Percentiles rank a stretch among this genome's conserved stretches.
Evolutionary conservation across 1,284 basidiomycete species (phyloP).

Genomic region (Ceratobasidium sp.): DNA sequence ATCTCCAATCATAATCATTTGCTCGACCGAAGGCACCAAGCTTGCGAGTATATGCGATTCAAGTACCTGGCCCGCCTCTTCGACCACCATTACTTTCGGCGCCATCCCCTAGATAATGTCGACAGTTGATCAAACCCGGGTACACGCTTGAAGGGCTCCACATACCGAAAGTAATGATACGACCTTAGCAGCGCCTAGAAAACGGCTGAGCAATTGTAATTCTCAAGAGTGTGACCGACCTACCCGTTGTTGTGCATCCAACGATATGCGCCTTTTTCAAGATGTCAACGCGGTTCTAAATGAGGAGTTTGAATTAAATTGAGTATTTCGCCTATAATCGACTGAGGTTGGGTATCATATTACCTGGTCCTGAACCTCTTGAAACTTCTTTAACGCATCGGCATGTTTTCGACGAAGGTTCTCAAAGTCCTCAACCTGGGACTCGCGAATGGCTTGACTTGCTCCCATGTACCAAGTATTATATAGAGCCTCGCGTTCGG

Average conservation of each 20-base stretch:
- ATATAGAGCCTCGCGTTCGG: slow-evolving; percentile 2
- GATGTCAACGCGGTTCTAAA: slow-evolving; percentile 41
- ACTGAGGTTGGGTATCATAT: not conserved
- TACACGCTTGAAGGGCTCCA: too few relatives aligned
- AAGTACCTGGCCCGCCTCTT: too few relatives aligned
- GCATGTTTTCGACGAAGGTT: slow-evolving; percentile 49
- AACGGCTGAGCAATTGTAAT: not conserved
- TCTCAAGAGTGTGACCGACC: not conserved
- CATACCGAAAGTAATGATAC: slow-evolving; percentile 42
- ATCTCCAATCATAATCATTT: slow-evolving; percentile 35
- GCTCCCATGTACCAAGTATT: slow-evolving; percentile 29
- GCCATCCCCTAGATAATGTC: slow-evolving; percentile 56
- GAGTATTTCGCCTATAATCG: too few relatives aligned
- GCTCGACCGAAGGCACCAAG: slow-evolving; percentile 30
- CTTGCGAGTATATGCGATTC: not conserved
- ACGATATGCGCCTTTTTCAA: slow-evolving; percentile 40
- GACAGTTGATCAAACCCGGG: too few relatives aligned
- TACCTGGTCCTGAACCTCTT: slow-evolving; percentile 52
- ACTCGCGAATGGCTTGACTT: slow-evolving; percentile 44
- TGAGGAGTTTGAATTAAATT: not conserved
- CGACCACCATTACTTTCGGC: slow-evolving; percentile 64
- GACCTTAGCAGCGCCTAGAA: slow-evolving; percentile 43
- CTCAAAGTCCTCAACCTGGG: slow-evolving; percentile 51
- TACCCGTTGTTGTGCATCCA: slow-evolving; percentile 44
- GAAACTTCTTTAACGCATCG: slow-evolving; percentile 44